Base-by-base conservation (phyloP, 495 filamentous ascomycete genomes). In the Physcia stellaris region DNA sequence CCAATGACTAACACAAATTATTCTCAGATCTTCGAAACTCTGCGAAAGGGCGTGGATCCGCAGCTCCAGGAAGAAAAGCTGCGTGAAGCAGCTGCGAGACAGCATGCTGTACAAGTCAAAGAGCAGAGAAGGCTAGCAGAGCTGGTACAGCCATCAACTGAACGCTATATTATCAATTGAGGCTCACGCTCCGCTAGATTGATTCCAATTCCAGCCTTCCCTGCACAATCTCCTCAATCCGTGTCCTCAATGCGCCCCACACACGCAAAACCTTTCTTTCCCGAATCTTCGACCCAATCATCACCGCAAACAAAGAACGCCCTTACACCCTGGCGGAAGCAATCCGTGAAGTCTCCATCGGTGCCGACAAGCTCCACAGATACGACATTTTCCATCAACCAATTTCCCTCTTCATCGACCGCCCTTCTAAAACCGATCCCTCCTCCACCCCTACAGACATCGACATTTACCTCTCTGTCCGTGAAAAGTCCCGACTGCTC, bases 331-430 rank as follows among this genome's bases (percentile, higher is more conserved):
- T 96, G 15, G 65, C 70, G 39, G 81, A 90, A 49, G 78, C 83
- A 30, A 56, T 95, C 40, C 60, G 68, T 42, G 77, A 81, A 55
- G 60, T 92, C 27, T 71, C 74, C 40, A 61, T 51, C 37, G 74
- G 72, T 17, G 73, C 78, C 24, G 68, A 77, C 46, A 90, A 81
- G 63, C 71, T 98, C 16, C 71, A 78, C 42, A 4, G 17, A 5
- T 3, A 47, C 87, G 86, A 85, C 46, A 81, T 98, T 50, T 94
- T 87, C 65, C 78, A 90, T 30, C 71, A 82, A 21, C 73, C 77
- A n/a, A 81, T 93, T 35, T 68, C 73, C 4, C 69, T 88, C 37
- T 86, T 78, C 59, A 61, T 95, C 38, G 82, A 90, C 55, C 70
- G 76, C 12, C 76, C 80, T 19, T 57, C 67, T 29, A 62, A 62